A percentile compares a stretch with the other conserved stretches of the same genome.
Evolutionary conservation across 768 basidiomycete species (phyloP).

Genomic region (Tricholoma sp.): DNA sequence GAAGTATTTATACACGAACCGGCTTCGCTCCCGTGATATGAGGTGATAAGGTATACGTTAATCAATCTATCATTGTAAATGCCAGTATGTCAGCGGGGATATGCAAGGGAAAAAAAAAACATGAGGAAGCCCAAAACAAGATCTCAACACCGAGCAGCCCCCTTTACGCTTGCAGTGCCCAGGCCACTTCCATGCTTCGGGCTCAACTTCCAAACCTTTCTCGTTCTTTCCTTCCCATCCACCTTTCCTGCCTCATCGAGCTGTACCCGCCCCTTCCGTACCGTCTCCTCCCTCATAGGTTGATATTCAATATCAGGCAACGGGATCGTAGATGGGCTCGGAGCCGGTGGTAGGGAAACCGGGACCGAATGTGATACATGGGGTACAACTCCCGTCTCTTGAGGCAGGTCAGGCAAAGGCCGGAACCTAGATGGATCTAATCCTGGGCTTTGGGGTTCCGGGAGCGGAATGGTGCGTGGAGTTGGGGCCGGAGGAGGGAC

Average conservation of each 20-base stretch:
- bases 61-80: background rate
- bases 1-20: too few relatives aligned
- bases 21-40: too few relatives aligned
- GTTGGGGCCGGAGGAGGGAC: slow-evolving; percentile 10
- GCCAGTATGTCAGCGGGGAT: background rate
- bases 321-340: slow-evolving; percentile 9
- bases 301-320: slow-evolving; percentile 11
- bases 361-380: too few relatives aligned
- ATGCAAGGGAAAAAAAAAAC: too few relatives aligned
- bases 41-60: too few relatives aligned
- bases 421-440: background rate
- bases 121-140: background rate
- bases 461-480: slow-evolving; percentile 1
- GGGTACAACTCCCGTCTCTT: background rate
- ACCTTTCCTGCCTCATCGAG: background rate
- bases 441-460: background rate
- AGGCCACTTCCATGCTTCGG: background rate
- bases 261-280: background rate
- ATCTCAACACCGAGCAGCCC: background rate
- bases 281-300: slow-evolving; percentile 23
- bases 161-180: background rate
- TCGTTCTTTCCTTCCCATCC: background rate
- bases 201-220: background rate
- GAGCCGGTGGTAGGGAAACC: background rate
- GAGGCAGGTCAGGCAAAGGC: background rate